Conservation (phyloP, 2,329 filamentous ascomycete genomes). For the Penicillium fuscoglaucum region DNA sequence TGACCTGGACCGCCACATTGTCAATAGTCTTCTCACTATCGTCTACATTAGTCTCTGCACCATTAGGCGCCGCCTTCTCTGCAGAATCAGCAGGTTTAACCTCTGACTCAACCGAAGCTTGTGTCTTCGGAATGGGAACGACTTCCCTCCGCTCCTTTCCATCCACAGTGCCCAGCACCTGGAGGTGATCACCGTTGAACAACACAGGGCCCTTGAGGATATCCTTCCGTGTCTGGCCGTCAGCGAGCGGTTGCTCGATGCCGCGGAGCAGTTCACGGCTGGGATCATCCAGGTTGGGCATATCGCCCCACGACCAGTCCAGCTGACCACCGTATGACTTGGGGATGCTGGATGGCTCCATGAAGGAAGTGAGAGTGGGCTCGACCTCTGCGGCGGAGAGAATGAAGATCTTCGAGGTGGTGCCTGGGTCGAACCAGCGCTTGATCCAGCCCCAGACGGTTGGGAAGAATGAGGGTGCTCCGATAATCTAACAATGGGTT, state of each 20-base stretch:
- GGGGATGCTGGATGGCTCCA: constrained; percentile 79
- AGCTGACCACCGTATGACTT: constrained; percentile 86
- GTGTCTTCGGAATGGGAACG: constrained; percentile 27
- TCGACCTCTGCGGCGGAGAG: constrained; percentile 71
- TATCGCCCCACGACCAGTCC: constrained; percentile 76
- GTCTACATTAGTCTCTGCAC: not conserved
- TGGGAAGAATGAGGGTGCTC: constrained; percentile 85
- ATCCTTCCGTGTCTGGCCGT: constrained; percentile 28
- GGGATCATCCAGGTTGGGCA: constrained; percentile 66
- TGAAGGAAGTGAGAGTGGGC: constrained; percentile 74
- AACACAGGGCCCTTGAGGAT: constrained; percentile 40
- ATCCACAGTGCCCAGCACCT: constrained; percentile 37
- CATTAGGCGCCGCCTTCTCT: not conserved
- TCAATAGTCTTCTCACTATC: constrained; percentile 9
- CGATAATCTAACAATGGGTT: constrained; percentile 63
- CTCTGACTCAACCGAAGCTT: not conserved
- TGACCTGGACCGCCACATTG: constrained; percentile 1
- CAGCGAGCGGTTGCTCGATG: constrained; percentile 30
- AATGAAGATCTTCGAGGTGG: constrained; percentile 95
- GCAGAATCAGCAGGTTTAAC: not conserved
- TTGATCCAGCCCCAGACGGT: constrained; percentile 93
- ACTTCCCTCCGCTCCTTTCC: constrained; percentile 33
- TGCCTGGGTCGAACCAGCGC: constrained; percentile 92
- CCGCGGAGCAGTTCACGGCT: constrained; percentile 36
- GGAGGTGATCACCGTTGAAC: constrained; percentile 36